phyloP scores from a whole-genome alignment of 164 flowering plant species.

The Taxillus chinensis region DNA sequence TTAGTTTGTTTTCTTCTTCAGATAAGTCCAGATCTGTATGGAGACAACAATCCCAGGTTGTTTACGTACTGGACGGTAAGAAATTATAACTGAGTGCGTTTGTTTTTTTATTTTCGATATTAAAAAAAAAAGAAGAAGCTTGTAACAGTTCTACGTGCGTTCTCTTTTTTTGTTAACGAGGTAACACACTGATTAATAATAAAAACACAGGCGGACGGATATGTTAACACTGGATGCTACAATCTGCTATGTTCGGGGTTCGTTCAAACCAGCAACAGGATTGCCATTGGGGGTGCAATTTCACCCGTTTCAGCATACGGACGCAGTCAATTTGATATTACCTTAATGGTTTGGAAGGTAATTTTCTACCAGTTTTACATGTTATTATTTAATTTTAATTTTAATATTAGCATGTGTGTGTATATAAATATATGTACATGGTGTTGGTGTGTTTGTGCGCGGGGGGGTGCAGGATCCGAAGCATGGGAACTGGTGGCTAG shows the following conservation, averaged over 20 bases:
- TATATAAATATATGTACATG: not conserved
- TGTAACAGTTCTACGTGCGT: not conserved
- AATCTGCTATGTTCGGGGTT: slow-evolving; percentile 94
- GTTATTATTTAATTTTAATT: not conserved
- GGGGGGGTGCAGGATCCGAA: slow-evolving; percentile 11
- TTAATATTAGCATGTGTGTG: not conserved
- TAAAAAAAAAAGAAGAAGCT: too few species aligned
- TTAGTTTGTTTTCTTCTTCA: slow-evolving; percentile 19
- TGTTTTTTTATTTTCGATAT: not conserved
- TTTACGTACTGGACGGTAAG: slow-evolving; percentile 98
- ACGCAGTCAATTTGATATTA: slow-evolving; percentile 86
- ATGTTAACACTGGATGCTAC: slow-evolving; percentile 92
- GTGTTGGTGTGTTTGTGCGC: too few species aligned
- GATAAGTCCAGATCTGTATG: slow-evolving; percentile 95
- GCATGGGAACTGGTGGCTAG: slow-evolving; percentile 43
- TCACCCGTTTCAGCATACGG: slow-evolving; percentile 64
- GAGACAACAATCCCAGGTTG: slow-evolving; percentile 83
- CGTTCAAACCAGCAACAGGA: slow-evolving; percentile 67
- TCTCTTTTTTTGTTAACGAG: too few species aligned
- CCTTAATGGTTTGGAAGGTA: slow-evolving; percentile 94
- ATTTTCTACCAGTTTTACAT: not conserved
- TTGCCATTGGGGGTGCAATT: slow-evolving; percentile 96
- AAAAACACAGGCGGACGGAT: slow-evolving; percentile 37
- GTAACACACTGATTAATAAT: too few species aligned
- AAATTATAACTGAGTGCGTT: slow-evolving; percentile 1